phyloP scores from a whole-genome alignment of 2,329 filamentous ascomycete genomes.

The Microdochium paspali region DNA sequence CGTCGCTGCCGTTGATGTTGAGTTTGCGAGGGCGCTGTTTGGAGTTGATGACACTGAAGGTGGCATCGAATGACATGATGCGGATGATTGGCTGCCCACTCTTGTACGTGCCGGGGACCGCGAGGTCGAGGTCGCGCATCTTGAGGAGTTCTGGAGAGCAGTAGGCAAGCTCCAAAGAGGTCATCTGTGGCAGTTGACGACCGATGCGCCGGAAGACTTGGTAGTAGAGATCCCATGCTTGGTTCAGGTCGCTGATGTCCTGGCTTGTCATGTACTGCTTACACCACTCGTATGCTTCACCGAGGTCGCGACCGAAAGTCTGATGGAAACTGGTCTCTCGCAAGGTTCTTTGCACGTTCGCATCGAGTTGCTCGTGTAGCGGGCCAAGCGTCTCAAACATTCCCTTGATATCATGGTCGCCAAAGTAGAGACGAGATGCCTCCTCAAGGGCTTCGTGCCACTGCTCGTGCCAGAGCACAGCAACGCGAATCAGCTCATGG shows the following conservation, averaged over 20 bases:
- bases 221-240: slow-evolving; percentile 99
- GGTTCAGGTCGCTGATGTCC: slow-evolving; percentile 90
- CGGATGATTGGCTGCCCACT: slow-evolving; percentile 69
- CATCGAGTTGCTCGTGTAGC: slow-evolving; percentile 83
- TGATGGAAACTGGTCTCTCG: slow-evolving; percentile 96
- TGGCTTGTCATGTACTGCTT: slow-evolving; percentile 81
- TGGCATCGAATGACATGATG: slow-evolving; percentile 84
- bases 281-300: slow-evolving; percentile 94
- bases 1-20: slow-evolving; percentile 81
- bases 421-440: slow-evolving; percentile 92
- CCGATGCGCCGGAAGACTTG: slow-evolving; percentile 95
- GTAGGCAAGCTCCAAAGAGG: slow-evolving; percentile 87
- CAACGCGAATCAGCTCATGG: slow-evolving; percentile 92
- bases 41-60: slow-evolving; percentile 86
- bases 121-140: slow-evolving; percentile 78
- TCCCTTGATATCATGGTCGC: slow-evolving; percentile 92
- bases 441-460: slow-evolving; percentile 99
- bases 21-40: slow-evolving; percentile 94
- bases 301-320: slow-evolving; percentile 89
- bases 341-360: slow-evolving; percentile 77
- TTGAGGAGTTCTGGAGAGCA: slow-evolving; percentile 89
- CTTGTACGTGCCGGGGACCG: slow-evolving; percentile 90
- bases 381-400: slow-evolving; percentile 92
- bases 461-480: slow-evolving; percentile 95
- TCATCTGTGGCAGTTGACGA: slow-evolving; percentile 85